A percentile compares a stretch with the other conserved stretches of the same genome.
Evolutionary conservation across 129 eudicot genomes (phyloP).

Genomic region (Centaurea solstitialis): DNA sequence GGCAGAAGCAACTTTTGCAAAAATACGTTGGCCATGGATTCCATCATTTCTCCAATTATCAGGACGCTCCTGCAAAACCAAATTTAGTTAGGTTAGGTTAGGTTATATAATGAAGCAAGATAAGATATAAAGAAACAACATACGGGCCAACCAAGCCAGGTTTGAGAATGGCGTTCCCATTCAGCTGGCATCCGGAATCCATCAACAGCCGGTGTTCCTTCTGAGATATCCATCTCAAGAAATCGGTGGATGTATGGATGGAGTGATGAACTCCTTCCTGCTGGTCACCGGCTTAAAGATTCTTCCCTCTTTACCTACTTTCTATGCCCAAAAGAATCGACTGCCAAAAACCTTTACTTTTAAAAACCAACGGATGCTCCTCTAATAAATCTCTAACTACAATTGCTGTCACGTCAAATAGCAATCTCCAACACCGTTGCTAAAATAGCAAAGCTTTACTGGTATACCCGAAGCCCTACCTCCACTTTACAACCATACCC

Average conservation of each 20-base stretch:
- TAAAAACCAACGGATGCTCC: too few relatives aligned
- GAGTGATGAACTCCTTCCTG: not conserved
- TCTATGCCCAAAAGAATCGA: too few relatives aligned
- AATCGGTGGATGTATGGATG: not conserved
- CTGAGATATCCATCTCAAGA: slow-evolving; percentile 49
- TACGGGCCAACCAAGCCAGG: slow-evolving; percentile 99
- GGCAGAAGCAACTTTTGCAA: slow-evolving; percentile 75
- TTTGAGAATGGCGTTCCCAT: slow-evolving; percentile 80
- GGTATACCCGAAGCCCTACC: too few relatives aligned
- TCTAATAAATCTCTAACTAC: too few relatives aligned
- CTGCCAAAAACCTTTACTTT: too few relatives aligned
- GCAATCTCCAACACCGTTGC: too few relatives aligned
- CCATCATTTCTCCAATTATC: slow-evolving; percentile 92
- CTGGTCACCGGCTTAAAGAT: too few relatives aligned
- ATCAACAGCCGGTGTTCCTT: slow-evolving; percentile 55
- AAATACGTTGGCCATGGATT: slow-evolving; percentile 62
- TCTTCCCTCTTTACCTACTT: too few relatives aligned
- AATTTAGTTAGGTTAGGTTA: too few relatives aligned
- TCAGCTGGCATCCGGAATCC: slow-evolving; percentile 90
- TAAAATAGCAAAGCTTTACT: too few relatives aligned
- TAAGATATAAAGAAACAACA: slow-evolving; percentile 7
- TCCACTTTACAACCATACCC: too few relatives aligned
- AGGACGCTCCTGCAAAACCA: slow-evolving; percentile 91
- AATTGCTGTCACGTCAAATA: too few relatives aligned
- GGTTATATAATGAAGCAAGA: not conserved